Percentiles rank a stretch among this genome's conserved stretches.
Conservation (phyloP, 2,329 filamentous ascomycete genomes). For the Delphinella strobiligena region DNA sequence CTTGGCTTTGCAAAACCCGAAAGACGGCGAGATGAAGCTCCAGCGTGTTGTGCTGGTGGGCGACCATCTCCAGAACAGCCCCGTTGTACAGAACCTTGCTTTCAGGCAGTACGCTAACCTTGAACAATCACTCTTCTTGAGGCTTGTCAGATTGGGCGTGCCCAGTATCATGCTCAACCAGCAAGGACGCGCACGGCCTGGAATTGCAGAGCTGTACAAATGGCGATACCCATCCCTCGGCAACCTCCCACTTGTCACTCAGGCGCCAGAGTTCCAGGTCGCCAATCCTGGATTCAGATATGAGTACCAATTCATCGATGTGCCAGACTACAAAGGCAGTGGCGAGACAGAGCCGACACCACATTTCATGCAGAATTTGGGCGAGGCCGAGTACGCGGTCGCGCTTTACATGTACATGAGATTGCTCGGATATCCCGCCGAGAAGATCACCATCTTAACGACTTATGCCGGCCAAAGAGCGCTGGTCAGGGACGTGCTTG, state of each 20-base stretch:
- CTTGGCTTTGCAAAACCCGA: constrained; percentile 75
- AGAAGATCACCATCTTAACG: constrained; percentile 74
- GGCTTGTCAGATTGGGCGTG: constrained; percentile 83
- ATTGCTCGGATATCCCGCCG: constrained; percentile 77
- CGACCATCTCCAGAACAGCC: constrained; percentile 94
- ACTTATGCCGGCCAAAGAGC: constrained; percentile 90
- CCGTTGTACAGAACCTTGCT: constrained; percentile 85
- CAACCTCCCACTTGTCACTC: constrained; percentile 65
- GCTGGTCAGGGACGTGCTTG: constrained; percentile 75
- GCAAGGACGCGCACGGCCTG: constrained; percentile 80
- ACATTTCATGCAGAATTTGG: constrained; percentile 92
- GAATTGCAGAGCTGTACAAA: constrained; percentile 77
- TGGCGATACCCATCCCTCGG: constrained; percentile 81
- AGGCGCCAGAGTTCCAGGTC: constrained; percentile 55
- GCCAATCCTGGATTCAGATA: constrained; percentile 89
- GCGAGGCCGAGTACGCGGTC: constrained; percentile 93
- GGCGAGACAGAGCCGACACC: constrained; percentile 84
- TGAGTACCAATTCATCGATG: constrained; percentile 94
- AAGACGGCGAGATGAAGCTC: constrained; percentile 59
- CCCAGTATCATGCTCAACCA: constrained; percentile 82
- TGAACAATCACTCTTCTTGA: constrained; percentile 87
- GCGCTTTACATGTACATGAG: constrained; percentile 97
- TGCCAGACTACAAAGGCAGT: constrained; percentile 79
- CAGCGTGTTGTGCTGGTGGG: constrained; percentile 87
- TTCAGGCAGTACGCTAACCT: constrained; percentile 93